Evolutionary conservation across 495 filamentous ascomycete species (phyloP).

Genomic region (Aspergillus cavernicola): DNA sequence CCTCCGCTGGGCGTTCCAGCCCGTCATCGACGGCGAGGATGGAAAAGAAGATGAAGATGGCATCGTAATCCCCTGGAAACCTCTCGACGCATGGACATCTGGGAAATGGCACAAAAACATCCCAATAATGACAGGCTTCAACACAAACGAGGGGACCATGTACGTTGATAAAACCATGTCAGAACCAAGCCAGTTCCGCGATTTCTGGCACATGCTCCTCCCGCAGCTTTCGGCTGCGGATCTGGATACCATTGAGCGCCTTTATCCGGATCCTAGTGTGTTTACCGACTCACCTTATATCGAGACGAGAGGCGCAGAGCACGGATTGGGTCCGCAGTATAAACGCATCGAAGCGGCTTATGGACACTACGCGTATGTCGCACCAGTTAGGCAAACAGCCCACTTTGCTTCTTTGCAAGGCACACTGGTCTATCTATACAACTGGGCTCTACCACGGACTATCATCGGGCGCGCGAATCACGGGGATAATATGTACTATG

Average conservation of each 20-base stretch:
- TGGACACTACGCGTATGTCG: constrained; percentile 63
- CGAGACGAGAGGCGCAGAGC: constrained; percentile 24
- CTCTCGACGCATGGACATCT: constrained; percentile 52
- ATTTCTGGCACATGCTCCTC: constrained; percentile 54
- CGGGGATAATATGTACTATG: constrained; percentile 54
- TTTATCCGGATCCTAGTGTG: constrained; percentile 56
- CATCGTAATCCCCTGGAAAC: constrained; percentile 53
- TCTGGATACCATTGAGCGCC: constrained; percentile 36
- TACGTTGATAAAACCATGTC: constrained; percentile 51
- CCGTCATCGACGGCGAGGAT: constrained; percentile 55
- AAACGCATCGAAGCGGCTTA: constrained; percentile 60
- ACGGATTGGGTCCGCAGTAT: constrained; percentile 50
- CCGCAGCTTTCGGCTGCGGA: constrained; percentile 46
- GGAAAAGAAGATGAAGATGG: no score
- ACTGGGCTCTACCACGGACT: constrained; percentile 51
- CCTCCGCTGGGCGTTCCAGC: constrained; percentile 65
- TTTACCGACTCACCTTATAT: constrained; percentile 30
- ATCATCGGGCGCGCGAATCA: constrained; percentile 53
- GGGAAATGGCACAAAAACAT: constrained; percentile 51
- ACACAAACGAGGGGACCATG: constrained; percentile 60
- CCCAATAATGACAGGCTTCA: constrained; percentile 62
- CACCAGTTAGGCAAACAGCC: constrained; percentile 60
- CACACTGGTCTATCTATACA: constrained; percentile 52
- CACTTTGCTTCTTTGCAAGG: constrained; percentile 39
- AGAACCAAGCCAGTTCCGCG: constrained; percentile 44